Percentiles rank a stretch among this genome's conserved stretches.
Conservation (phyloP, 441 rosid genomes). For the Arabidopsis lyrata region DNA sequence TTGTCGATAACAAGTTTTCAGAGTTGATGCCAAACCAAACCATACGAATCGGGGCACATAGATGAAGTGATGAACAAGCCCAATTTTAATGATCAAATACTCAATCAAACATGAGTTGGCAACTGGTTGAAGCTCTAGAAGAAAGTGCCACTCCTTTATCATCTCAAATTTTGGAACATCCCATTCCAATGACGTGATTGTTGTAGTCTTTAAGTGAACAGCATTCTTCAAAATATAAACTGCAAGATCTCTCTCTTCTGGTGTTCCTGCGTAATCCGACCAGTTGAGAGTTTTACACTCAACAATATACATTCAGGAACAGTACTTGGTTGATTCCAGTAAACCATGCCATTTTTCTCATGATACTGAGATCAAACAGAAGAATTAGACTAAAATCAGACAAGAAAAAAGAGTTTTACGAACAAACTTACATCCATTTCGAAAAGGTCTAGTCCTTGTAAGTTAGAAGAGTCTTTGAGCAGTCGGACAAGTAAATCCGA, state of each 20-base stretch:
- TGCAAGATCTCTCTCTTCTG: slow-evolving; percentile 1
- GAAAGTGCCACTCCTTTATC: slow-evolving; percentile 23
- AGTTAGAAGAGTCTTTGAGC: slow-evolving; percentile 13
- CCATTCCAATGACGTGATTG: rapidly evolving
- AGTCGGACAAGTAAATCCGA: background rate
- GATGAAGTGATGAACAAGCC: background rate
- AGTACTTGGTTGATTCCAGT: slow-evolving; percentile 20
- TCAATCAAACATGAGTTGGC: slow-evolving; percentile 26
- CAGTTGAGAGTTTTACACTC: slow-evolving; percentile 20
- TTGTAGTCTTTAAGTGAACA: slow-evolving; percentile 18
- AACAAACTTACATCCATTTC: slow-evolving; percentile 6
- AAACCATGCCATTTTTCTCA: rapidly evolving
- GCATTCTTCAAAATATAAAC: slow-evolving; percentile 31
- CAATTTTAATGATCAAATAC: background rate
- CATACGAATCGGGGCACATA: background rate
- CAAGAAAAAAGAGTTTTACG: background rate
- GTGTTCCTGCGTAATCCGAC: background rate
- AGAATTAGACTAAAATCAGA: background rate
- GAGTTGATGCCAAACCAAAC: slow-evolving; percentile 5
- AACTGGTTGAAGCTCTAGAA: slow-evolving; percentile 32
- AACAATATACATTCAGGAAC: slow-evolving; percentile 27
- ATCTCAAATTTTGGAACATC: background rate
- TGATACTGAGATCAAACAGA: slow-evolving; percentile 15
- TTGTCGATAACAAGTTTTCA: background rate
- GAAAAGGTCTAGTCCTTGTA: background rate